Base-by-base conservation (phyloP, 2,329 filamentous ascomycete species). In the Ascocoryne sarcoides region DNA sequence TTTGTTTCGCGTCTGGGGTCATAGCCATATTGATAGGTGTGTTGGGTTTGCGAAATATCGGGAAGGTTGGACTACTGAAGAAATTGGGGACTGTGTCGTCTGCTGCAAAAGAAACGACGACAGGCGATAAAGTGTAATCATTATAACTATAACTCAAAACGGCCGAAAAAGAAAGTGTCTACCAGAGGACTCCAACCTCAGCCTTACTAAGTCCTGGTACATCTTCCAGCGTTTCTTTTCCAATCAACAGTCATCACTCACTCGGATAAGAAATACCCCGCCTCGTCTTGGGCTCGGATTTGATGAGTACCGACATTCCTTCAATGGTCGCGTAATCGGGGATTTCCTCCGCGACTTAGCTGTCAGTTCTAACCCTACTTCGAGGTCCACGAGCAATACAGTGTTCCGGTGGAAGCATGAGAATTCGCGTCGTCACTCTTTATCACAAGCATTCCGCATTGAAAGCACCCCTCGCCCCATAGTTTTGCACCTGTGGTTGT, bases 11-110 rank as follows among this genome's bases (percentile, higher is more conserved):
- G 2, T 48, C 46, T 19, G 45, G 49, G 36, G 43, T 39, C 3
- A 15, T 38, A 10, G 40, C 42, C 0, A 31, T 55, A 19, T 9
- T 40, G 10, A 29, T 51, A 29, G 47, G 44, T 3, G 12, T 51
- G 2, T 21, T 51, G 14, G 46, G 45, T 3, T 31, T 57, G 31
- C 44, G 45, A 29, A 51, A 52, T 42, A 55, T 56, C 35, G 54
- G 54, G 8, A 55, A 52, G 31, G 54, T 56, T 36, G 54, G 54
- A 8, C 21, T 51, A 26, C 33, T 52, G 35, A 55, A 54, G 35
- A 57, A 52, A 20, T 31, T 57, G 8, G 54, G 53, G 3, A 45
- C 42, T 43, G 48, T 53, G 14, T 45, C 52, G 34, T 43, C 43
- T 12, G 37, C 32, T n/a, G 16, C 16, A 1, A 50, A 49, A 19